These are phyloP conservation scores for Kodamaea fukazawae DNA, from an alignment of 805 yeast species.

Conservation along the genomic window DNA sequence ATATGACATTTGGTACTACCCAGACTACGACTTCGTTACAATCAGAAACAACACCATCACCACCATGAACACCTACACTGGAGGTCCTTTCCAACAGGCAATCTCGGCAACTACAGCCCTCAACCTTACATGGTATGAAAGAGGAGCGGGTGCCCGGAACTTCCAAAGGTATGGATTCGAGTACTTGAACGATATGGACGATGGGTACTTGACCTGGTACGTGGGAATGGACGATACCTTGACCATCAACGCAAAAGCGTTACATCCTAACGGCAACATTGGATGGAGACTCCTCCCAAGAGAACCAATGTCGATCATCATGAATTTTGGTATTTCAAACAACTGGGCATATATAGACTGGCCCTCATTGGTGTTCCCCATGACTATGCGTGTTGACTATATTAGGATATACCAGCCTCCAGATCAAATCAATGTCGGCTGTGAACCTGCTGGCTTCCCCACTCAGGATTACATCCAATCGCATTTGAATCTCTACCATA, in stretches of 20 bases:
- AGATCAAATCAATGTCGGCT: conserved; percentile 26
- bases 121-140: conserved; percentile 37
- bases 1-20: conserved; percentile 42
- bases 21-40: conserved; percentile 35
- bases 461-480: conserved; percentile 34
- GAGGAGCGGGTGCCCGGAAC: conserved; percentile 14
- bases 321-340: conserved; percentile 40
- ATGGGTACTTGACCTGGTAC: conserved; percentile 35
- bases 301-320: conserved; percentile 39
- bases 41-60: conserved; percentile 28
- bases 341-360: conserved; percentile 42
- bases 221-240: conserved; percentile 28
- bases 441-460: conserved; percentile 39
- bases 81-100: conserved; percentile 41
- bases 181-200: conserved; percentile 25
- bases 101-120: conserved; percentile 35
- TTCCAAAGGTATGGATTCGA: conserved; percentile 38
- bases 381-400: conserved; percentile 36
- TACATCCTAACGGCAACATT: conserved; percentile 39
- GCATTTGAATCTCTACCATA: conserved; percentile 33
- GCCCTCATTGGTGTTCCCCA: conserved; percentile 34
- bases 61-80: conserved; percentile 36
- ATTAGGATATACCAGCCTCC: conserved; percentile 41
- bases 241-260: conserved; percentile 28
- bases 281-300: conserved; percentile 36